A percentile compares a stretch with the other conserved stretches of the same genome.
These are phyloP conservation scores for Pyracantha coccinea DNA, from an alignment of 331 rosid genomes.

Conservation along the genomic window DNA sequence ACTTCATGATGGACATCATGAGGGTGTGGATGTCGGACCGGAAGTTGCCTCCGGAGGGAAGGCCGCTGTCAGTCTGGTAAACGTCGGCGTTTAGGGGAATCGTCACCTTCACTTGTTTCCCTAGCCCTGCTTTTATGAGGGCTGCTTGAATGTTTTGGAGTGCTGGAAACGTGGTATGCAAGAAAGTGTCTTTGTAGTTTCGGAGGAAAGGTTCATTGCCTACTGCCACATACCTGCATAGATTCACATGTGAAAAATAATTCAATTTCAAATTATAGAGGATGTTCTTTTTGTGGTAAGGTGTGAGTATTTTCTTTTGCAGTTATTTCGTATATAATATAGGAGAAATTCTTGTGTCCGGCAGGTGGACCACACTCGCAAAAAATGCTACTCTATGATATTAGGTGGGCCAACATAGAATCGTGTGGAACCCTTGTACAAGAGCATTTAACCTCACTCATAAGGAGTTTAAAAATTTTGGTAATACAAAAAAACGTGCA, in stretches of 20 bases:
- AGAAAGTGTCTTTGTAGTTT: slow-evolving; percentile 60
- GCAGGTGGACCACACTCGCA: neutral
- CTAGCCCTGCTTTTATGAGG: slow-evolving; percentile 76
- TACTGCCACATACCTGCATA: slow-evolving; percentile 67
- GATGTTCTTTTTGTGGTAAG: no score
- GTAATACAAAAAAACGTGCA: no score
- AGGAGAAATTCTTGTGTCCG: neutral
- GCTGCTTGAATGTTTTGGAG: slow-evolving; percentile 91
- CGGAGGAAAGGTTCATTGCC: slow-evolving; percentile 88
- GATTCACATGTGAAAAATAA: slow-evolving; percentile 1
- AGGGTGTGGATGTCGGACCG: slow-evolving; percentile 61
- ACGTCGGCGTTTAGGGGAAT: slow-evolving; percentile 91
- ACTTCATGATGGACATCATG: slow-evolving; percentile 61
- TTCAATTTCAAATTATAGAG: no score
- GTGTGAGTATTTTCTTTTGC: no score
- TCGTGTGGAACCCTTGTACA: neutral
- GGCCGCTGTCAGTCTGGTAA: slow-evolving; percentile 48
- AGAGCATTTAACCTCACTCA: no score
- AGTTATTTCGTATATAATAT: no score
- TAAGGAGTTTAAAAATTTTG: no score
- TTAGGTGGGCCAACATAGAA: neutral
- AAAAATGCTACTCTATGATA: neutral
- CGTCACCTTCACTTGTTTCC: slow-evolving; percentile 76
- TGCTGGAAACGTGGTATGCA: slow-evolving; percentile 72
- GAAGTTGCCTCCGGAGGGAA: slow-evolving; percentile 86